These are phyloP conservation scores for Colletotrichum spaethianum DNA, from an alignment of 2,329 filamentous ascomycete species.

Conservation along the genomic window DNA sequence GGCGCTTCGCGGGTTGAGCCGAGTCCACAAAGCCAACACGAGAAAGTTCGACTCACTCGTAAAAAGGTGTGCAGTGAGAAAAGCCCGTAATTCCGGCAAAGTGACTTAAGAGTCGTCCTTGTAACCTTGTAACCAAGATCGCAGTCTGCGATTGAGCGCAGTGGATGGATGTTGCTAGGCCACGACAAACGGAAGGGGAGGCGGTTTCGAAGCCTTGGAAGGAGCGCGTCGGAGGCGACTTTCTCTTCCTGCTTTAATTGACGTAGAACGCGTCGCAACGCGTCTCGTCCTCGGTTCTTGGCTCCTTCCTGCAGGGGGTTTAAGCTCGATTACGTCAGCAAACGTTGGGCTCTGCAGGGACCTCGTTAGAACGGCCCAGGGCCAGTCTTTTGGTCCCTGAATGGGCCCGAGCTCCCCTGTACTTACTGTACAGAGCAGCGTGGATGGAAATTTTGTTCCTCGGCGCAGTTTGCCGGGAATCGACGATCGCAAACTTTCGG, in stretches of 20 bases:
- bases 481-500: neutral
- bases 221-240: slow-evolving; percentile 11
- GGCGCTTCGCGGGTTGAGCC: neutral
- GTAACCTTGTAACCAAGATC: too few species aligned
- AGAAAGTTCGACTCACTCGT: neutral
- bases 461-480: neutral
- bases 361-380: neutral
- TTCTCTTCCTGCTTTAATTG: slow-evolving; percentile 9
- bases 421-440: too few species aligned
- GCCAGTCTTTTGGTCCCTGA: neutral
- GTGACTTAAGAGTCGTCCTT: neutral
- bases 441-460: slow-evolving; percentile 21
- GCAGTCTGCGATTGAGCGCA: neutral
- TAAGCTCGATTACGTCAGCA: slow-evolving; percentile 28
- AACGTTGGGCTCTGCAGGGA: neutral
- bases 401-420: slow-evolving; percentile 31
- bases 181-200: neutral
- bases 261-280: slow-evolving; percentile 6
- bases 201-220: neutral
- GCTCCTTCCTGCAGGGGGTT: neutral
- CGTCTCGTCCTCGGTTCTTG: neutral
- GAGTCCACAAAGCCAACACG: neutral
- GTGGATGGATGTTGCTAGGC: too few species aligned
- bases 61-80: neutral
- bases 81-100: neutral